Base-by-base conservation (phyloP, 1,139 yeast genomes). In the Geotrichum reessii region DNA sequence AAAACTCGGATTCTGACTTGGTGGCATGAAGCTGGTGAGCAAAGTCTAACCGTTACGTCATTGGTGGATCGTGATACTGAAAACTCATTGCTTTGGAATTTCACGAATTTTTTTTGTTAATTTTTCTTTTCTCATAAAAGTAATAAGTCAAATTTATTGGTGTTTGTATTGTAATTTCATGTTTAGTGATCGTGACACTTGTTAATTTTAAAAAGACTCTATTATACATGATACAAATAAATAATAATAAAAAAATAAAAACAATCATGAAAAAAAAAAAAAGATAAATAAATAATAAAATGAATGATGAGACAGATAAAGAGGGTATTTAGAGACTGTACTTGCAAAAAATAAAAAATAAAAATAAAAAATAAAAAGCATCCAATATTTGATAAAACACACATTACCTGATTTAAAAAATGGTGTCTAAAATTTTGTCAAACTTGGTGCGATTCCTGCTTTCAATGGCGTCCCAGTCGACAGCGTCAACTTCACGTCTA, bases 1-100 rank as follows among this genome's bases (percentile, higher is more conserved):
- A 70, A 74, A 2, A 71, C 76, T 24, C 87, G 86, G 63, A 74
- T 83, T 50, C 68, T 90, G 58, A 85, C 82, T 65, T 90, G 97
- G 97, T 78, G 78, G 67, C 95, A 87, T 67, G 79, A 73, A 0
- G 58, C 68, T 0, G 81, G 81, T 1, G 63, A 66, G 28, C 81
- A 78, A 53, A 59, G 58, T 19, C 44, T 69, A 19, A 60, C 60
- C 19, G 55, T 67, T 21, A 54, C 31, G 4, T 55, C 60, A 12
- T 27, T 47, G 22, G 51, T 24, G 25, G 42, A 19, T 17, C 49
- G 44, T 37, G 21, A 17, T n/a, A 2, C 12, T 24, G 5, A 27
- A 11, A 21, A n/a, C 17, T 37, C 47, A 2, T 22, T 2, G 37
- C 28, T 31, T 28, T 46, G 50, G 50, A 19, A 47, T 28, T 14